phyloP scores from a whole-genome alignment of 2,329 filamentous ascomycete genomes.

The Nannizziopsis barbatae region DNA sequence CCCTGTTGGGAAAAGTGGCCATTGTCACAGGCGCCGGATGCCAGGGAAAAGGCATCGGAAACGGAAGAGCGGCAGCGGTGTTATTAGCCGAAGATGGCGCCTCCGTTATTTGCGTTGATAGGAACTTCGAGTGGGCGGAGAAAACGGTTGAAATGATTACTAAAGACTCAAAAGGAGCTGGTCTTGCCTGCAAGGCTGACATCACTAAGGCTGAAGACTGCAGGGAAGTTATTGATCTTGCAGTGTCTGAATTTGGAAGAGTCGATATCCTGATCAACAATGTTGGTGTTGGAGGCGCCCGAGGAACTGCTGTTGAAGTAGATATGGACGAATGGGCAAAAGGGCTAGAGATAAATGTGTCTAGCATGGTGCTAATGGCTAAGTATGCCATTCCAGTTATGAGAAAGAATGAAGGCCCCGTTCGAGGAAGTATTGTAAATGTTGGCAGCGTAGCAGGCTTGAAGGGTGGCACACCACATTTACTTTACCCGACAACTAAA shows the following conservation, averaged over 20 bases:
- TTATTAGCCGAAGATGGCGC: constrained; percentile 50
- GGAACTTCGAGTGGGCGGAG: constrained; percentile 40
- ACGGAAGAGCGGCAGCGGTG: constrained; percentile 48
- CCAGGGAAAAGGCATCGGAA: constrained; percentile 48
- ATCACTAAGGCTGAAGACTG: constrained; percentile 48
- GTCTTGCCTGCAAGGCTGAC: constrained; percentile 40
- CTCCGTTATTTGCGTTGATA: constrained; percentile 49
- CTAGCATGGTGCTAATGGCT: constrained; percentile 54
- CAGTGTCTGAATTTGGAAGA: constrained; percentile 42
- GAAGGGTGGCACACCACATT: constrained; percentile 43
- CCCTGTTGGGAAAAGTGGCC: constrained; percentile 19
- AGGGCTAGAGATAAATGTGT: constrained; percentile 51
- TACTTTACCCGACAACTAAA: constrained; percentile 45
- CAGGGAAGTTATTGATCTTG: constrained; percentile 29
- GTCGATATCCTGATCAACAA: constrained; percentile 56
- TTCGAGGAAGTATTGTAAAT: constrained; percentile 48
- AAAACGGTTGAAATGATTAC: constrained; percentile 46
- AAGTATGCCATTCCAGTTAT: constrained; percentile 53
- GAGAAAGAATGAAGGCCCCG: constrained; percentile 41
- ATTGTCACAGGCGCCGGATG: constrained; percentile 52
- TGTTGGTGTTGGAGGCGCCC: constrained; percentile 50
- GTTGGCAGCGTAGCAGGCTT: constrained; percentile 52
- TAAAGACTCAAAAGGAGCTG: constrained; percentile 30
- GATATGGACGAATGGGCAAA: constrained; percentile 49
- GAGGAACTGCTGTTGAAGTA: constrained; percentile 50